Evolutionary conservation across 352 stramenopile species (phyloP), one percentile per base, ranked within the genome.

Genomic region (Pythium sukuiense): DNA sequence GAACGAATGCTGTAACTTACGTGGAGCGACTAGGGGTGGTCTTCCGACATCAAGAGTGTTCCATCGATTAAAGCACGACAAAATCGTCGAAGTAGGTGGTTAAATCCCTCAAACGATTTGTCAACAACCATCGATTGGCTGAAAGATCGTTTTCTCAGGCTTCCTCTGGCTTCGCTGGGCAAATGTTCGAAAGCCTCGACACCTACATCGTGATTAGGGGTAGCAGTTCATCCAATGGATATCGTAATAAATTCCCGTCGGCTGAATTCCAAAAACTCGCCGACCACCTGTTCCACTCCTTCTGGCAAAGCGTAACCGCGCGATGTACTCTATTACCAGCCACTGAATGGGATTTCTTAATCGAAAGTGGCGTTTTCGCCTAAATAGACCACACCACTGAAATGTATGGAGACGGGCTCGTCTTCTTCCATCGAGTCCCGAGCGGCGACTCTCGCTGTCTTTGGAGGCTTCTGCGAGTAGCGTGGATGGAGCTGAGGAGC

Each of bases 191-290:
- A 48, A 20, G 6, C 39, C 7, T 48, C 18, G 39, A 2, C 13
- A 24, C 0, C 39, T n/a, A 48, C 1, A 8, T 8, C 39, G 18
- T 5, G 39, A 48, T 8, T 48, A 48, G 39, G 39, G 39, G 39
- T 24, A 24, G 16, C 39, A 8, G 20, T 24, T 24, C 20, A 7
- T n/a, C 39, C 39, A 48, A 48, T 48, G 6, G 24, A 2, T 7
- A 24, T 5, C 13, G 20, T 2, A 24, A 48, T 48, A 48, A 24
- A 48, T 48, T 48, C 5, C 39, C 5, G 14, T 5, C 39, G 39
- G 39, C 39, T 48, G 39, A 48, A 48, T 48, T 48, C 39, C 39
- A n/a, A 48, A 48, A 48, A 48, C 39, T 48, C 39, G 13, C 39
- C 39, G 24, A 48, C 39, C 39, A 48, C 12, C 35, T 43, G 35